Conservation (phyloP, 176 grass and related monocot species). For the Triticum urartu region DNA sequence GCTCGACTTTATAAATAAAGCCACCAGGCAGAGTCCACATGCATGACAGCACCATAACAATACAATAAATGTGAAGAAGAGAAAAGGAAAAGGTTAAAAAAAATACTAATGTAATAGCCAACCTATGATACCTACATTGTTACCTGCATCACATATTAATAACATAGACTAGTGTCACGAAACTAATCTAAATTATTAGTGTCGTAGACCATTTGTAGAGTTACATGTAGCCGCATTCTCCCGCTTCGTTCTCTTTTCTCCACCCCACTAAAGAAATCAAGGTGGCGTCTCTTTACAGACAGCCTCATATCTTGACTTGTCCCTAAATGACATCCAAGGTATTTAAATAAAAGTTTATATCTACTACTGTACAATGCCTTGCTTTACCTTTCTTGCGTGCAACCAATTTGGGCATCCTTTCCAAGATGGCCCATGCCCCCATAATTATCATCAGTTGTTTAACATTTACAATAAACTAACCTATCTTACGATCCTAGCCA, state of each 20-base stretch:
- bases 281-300: not conserved
- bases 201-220: no score
- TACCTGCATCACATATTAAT: no score
- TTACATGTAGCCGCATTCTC: not conserved
- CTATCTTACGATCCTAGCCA: slow-evolving; percentile 39
- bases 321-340: not conserved
- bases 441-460: slow-evolving; percentile 28
- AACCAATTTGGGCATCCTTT: slow-evolving; percentile 34
- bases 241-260: not conserved
- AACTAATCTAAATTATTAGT: no score
- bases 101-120: no score
- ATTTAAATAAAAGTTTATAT: not conserved
- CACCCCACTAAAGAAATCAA: not conserved
- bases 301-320: slow-evolving; percentile 8
- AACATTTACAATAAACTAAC: slow-evolving; percentile 38
- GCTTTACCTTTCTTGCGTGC: slow-evolving; percentile 12
- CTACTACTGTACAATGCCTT: slow-evolving; percentile 6
- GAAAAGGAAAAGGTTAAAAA: no score
- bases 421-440: slow-evolving; percentile 30
- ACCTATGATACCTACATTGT: no score
- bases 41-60: no score
- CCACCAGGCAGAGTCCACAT: no score
- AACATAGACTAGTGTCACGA: no score
- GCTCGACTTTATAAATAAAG: no score
- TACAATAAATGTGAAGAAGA: no score